Conservation (phyloP, 495 filamentous ascomycete species). For the Sordaria brevicollis region DNA sequence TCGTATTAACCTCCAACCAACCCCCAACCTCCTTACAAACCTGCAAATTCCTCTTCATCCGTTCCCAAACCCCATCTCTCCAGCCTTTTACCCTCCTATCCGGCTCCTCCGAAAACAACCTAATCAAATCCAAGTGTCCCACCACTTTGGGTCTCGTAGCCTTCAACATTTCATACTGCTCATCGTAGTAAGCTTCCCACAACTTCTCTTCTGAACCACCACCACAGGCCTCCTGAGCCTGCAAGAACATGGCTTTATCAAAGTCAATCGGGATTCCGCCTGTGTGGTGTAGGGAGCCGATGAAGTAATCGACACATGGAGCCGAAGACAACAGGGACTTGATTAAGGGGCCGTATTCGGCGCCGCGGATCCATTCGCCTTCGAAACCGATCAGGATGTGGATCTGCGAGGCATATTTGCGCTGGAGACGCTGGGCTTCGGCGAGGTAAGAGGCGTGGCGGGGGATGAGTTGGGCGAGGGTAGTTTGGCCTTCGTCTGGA, state of each 20-base stretch:
- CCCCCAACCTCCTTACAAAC: slow-evolving; percentile 64
- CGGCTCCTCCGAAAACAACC: slow-evolving; percentile 63
- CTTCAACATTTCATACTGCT: slow-evolving; percentile 69
- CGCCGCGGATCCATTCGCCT: slow-evolving; percentile 75
- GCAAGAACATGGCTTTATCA: slow-evolving; percentile 51
- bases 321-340: slow-evolving; percentile 40
- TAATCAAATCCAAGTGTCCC: slow-evolving; percentile 88
- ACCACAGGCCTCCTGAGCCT: slow-evolving; percentile 2
- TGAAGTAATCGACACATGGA: slow-evolving; percentile 69
- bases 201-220: slow-evolving; percentile 56
- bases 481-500: slow-evolving; percentile 18
- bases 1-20: slow-evolving; percentile 79
- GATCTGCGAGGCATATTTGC: slow-evolving; percentile 60
- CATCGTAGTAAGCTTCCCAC: slow-evolving; percentile 77
- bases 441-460: slow-evolving; percentile 61
- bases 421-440: slow-evolving; percentile 62
- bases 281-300: slow-evolving; percentile 88
- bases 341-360: slow-evolving; percentile 46
- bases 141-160: slow-evolving; percentile 68
- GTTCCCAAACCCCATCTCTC: slow-evolving; percentile 57
- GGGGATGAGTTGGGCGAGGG: slow-evolving; percentile 30
- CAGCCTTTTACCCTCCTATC: slow-evolving; percentile 41
- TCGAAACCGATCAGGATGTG: slow-evolving; percentile 84
- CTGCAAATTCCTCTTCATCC: slow-evolving; percentile 61
- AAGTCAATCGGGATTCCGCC: slow-evolving; percentile 83